A percentile compares a stretch with the other conserved stretches of the same genome.
Evolutionary conservation across 163 green algal species (phyloP).

Genomic region (Scenedesmus sp.): DNA sequence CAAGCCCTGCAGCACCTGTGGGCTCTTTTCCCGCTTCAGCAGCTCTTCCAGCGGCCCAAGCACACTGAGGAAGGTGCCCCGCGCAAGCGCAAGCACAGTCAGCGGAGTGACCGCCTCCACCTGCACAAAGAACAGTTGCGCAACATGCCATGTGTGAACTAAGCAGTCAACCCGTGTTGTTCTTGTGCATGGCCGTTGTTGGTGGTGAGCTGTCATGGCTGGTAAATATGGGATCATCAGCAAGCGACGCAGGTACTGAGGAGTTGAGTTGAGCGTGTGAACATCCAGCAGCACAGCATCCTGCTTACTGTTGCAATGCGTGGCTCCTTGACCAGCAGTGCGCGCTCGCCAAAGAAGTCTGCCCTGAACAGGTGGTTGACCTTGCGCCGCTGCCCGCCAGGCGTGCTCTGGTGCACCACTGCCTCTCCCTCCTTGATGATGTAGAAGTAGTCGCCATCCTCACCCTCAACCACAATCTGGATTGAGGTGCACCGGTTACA

Average conservation of each 20-base stretch:
- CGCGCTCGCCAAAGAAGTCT: constrained; percentile 96
- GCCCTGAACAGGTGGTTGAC: constrained; percentile 95
- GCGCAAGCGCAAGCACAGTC: constrained; percentile 82
- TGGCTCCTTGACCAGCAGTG: constrained; percentile 86
- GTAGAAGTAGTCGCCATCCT: constrained; percentile 94
- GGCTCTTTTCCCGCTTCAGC: constrained; percentile 92
- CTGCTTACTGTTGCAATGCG: constrained; percentile 38
- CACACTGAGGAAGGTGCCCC: constrained; percentile 89
- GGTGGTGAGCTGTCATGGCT: background rate
- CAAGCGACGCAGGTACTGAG: background rate
- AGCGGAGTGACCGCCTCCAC: constrained; percentile 85
- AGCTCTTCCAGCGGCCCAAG: constrained; percentile 91
- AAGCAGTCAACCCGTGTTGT: background rate
- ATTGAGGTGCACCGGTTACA: background rate
- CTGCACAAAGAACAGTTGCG: constrained; percentile 65
- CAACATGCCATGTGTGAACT: background rate
- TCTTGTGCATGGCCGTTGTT: background rate
- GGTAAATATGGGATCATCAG: background rate
- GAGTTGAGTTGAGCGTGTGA: background rate
- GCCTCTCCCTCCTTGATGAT: constrained; percentile 97
- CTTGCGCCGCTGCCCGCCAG: constrained; percentile 64
- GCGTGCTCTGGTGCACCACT: constrained; percentile 84
- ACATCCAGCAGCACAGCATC: background rate
- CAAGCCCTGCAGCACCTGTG: constrained; percentile 61
- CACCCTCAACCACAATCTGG: constrained; percentile 84